Evolutionary conservation across 495 filamentous ascomycete genomes (phyloP), one percentile per base, ranked within the genome.

Genomic region (Penicillium paradoxum): DNA sequence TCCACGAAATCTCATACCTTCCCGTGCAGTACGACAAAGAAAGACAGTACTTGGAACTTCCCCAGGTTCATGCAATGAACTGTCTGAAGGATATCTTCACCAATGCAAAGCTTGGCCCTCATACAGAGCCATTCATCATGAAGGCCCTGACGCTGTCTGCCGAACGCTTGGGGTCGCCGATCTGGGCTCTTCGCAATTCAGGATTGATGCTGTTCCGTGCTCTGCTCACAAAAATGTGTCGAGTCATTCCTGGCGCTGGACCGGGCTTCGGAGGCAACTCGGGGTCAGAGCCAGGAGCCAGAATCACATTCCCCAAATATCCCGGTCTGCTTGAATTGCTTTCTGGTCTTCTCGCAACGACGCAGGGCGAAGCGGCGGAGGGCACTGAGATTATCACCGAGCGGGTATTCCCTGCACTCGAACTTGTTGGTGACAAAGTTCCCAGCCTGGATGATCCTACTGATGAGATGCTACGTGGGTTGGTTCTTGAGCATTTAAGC

Each of bases 61-160:
- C 91, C 13, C 93, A 97, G 70, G 93, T 97, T 2, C 93, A 98
- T 62, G 90, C 92, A 0, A 76, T 96, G 56, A 98, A 98, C 56
- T 95, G 86, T 55, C 68, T 97, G 39, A 89, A 91, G 63, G 88
- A 91, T 48, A 84, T 93, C 6, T 93, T 96, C 63, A 88, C 82
- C 30, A 89, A 86, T 59, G 85, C 87, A 5, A 80, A 81, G 18
- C 74, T 96, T 11, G 84, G 82, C 9, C 67, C 70, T 18, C 60
- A 66, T 33, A 83, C 86, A 0, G 88, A 91, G 53, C 68, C 65
- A 1, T 83, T 88, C 55, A 77, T 97, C 22, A 85, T 87, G 47
- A 65, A 79, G n/a, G 80, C 80, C 9, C 71, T 97, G 15, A 80
- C 83, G 33, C 75, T 96, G 33, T 90, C 90, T 7, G 86, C 87